These are phyloP conservation scores for Myriosclerotinia curreyana DNA, from an alignment of 2,329 filamentous ascomycete genomes.

Conservation along the genomic window DNA sequence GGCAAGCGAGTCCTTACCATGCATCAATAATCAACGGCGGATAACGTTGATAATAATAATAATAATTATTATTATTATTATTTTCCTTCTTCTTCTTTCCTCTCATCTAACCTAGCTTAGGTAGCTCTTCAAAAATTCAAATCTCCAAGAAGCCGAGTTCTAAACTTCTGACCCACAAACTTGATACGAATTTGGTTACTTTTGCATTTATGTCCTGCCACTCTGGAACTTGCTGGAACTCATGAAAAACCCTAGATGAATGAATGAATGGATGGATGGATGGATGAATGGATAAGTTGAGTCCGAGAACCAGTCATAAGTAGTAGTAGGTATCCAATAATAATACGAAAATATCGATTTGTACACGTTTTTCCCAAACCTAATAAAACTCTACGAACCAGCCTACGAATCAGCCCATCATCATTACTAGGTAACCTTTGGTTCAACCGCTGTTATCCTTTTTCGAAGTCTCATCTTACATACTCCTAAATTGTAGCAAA, in stretches of 20 bases:
- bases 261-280: no score
- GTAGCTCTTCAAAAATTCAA: not conserved
- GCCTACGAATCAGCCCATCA: no score
- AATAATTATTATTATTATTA: not conserved
- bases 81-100: not conserved
- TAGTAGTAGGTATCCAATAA: no score
- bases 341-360: no score
- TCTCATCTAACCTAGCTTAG: not conserved
- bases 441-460: not conserved
- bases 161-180: not conserved
- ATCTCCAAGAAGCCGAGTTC: not conserved
- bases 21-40: not conserved
- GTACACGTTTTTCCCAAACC: no score
- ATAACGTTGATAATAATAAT: slow-evolving; percentile 15
- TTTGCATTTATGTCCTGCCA: not conserved
- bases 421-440: no score
- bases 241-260: no score
- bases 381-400: no score
- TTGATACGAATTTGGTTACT: not conserved
- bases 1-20: not conserved
- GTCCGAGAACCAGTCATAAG: no score
- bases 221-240: no score
- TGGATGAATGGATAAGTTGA: no score
- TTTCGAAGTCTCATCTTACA: not conserved
- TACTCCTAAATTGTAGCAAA: no score